A percentile compares a stretch with the other conserved stretches of the same genome.
phyloP scores from a whole-genome alignment of 148 eudicot genomes.

The Chenopodium berlandieri region DNA sequence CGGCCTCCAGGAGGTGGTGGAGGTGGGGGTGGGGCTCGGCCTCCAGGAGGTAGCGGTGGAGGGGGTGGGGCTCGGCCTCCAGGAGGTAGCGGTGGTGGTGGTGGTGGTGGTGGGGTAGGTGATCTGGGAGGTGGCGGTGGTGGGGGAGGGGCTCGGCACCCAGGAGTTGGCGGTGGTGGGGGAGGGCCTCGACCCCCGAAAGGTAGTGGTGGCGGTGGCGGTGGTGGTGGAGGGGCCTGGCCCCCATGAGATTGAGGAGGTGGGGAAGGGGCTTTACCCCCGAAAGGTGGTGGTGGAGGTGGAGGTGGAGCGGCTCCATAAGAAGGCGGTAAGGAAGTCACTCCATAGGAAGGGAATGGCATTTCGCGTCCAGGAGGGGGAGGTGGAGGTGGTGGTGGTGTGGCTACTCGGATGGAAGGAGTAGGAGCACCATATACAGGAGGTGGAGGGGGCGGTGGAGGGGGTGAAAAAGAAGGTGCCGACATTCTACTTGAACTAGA shows the following conservation, averaged over 20 bases:
- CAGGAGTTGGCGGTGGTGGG: slow-evolving; percentile 18
- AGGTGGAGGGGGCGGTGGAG: slow-evolving; percentile 36
- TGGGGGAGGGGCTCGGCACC: slow-evolving; percentile 17
- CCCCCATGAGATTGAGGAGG: slow-evolving; percentile 21
- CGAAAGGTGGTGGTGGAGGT: slow-evolving; percentile 27
- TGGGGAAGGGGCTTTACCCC: slow-evolving; percentile 9
- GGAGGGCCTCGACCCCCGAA: slow-evolving; percentile 6
- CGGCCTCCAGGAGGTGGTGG: slow-evolving; percentile 37
- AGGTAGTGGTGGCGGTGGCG: slow-evolving; percentile 16
- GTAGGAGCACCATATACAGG: slow-evolving; percentile 5
- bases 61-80: slow-evolving; percentile 12
- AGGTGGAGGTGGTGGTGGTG: slow-evolving; percentile 23
- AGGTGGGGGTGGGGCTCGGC: slow-evolving; percentile 30
- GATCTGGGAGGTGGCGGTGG: slow-evolving; percentile 19
- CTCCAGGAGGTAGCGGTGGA: slow-evolving; percentile 28
- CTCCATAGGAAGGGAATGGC: neutral
- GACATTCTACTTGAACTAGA: slow-evolving; percentile 19
- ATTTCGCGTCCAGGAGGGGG: slow-evolving; percentile 4
- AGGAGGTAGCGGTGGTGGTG: slow-evolving; percentile 27
- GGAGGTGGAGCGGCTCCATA: slow-evolving; percentile 20
- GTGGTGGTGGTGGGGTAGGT: slow-evolving; percentile 6
- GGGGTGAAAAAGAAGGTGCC: neutral
- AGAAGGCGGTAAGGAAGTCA: neutral
- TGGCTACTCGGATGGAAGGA: slow-evolving; percentile 6
- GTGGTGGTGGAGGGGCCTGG: slow-evolving; percentile 19